Percentiles rank a stretch among this genome's conserved stretches.
phyloP scores from a whole-genome alignment of 495 filamentous ascomycete genomes.

The Hypoxylon fuscum region DNA sequence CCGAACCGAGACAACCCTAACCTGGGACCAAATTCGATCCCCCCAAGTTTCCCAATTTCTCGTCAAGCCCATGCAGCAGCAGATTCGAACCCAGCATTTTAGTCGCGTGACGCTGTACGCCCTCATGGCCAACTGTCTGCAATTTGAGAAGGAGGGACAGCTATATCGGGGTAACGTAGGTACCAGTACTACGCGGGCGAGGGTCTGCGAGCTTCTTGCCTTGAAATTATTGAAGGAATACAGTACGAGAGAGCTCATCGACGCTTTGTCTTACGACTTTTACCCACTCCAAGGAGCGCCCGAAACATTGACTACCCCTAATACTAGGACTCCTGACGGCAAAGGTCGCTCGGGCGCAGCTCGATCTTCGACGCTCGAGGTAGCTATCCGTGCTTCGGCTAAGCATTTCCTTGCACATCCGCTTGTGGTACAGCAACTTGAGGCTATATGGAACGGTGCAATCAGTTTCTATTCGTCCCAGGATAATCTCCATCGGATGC shows the following conservation, averaged over 20 bases:
- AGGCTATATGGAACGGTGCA: constrained; percentile 94
- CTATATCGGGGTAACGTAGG: constrained; percentile 83
- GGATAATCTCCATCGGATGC: constrained; percentile 77
- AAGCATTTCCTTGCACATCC: constrained; percentile 92
- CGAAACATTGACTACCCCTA: constrained; percentile 58
- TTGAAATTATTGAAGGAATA: constrained; percentile 91
- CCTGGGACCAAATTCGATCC: constrained; percentile 95
- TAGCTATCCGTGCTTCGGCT: constrained; percentile 87
- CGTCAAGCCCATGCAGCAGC: constrained; percentile 87
- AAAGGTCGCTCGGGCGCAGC: constrained; percentile 61
- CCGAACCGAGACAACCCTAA: constrained; percentile 87
- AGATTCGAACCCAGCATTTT: constrained; percentile 80
- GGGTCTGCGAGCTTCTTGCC: constrained; percentile 90
- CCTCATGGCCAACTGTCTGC: constrained; percentile 89
- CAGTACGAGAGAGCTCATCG: constrained; percentile 84
- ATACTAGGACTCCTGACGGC: constrained; percentile 31
- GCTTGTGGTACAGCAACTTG: constrained; percentile 87
- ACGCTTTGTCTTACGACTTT: constrained; percentile 93
- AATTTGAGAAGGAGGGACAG: constrained; percentile 88
- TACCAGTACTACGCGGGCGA: constrained; percentile 79
- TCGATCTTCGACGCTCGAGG: constrained; percentile 86
- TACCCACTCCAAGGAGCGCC: constrained; percentile 82
- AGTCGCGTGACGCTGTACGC: constrained; percentile 87
- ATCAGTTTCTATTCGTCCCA: constrained; percentile 90
- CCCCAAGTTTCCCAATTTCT: constrained; percentile 96